Base-by-base conservation (phyloP, 2,329 filamentous ascomycete species). In the Furcasterigmium sp. region DNA sequence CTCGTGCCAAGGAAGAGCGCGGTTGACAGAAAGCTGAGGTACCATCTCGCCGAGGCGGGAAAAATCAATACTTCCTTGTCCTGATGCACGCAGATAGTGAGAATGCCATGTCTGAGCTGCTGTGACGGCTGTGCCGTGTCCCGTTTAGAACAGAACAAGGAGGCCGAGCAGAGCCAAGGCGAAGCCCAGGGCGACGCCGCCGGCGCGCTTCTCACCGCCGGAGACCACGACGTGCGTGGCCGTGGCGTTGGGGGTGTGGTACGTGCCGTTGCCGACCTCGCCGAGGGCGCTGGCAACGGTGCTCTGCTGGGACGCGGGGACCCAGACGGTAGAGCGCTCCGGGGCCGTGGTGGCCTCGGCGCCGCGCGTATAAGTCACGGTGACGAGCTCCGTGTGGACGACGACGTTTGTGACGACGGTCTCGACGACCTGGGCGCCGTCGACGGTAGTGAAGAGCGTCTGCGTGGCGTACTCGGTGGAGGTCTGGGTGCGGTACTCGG, bases 161-260 rank as follows among this genome's bases (percentile, higher is more conserved):
- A 53, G 53, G 11, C 59, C 60, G 29, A 65, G 45, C 11, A 35
- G 14, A 41, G 68, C 50, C 59, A 70, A 59, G 49, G 68, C 51
- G 29, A 57, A 51, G 47, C 60, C 64, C 32, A 58, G 56, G 20
- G 67, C 52, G 43, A 60, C 58, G 46, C 60, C 56, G 17, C 54
- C 54, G 3, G 57, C 54, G 45, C 57, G 57, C 55, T 62, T 64
- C 44, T 49, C 55, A 4, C 55, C 59, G 21, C 53, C 57, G 20
- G 64, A 67, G 38, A 59, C 51, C 38, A 61, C 48, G 41, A 63
- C 46, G 23, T 59, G 54, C 14, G 56, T 53, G 23, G 42, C 42
- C 13, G 53, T 53, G 20, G 50, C 42, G n/a, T 55, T 59, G 19
- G 57, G 51, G 8, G 44, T 43, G 50, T 51, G 35, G 51, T 43